Evolutionary conservation across 2,329 filamentous ascomycete genomes (phyloP).

Genomic region (Cladorrhinum sp.): DNA sequence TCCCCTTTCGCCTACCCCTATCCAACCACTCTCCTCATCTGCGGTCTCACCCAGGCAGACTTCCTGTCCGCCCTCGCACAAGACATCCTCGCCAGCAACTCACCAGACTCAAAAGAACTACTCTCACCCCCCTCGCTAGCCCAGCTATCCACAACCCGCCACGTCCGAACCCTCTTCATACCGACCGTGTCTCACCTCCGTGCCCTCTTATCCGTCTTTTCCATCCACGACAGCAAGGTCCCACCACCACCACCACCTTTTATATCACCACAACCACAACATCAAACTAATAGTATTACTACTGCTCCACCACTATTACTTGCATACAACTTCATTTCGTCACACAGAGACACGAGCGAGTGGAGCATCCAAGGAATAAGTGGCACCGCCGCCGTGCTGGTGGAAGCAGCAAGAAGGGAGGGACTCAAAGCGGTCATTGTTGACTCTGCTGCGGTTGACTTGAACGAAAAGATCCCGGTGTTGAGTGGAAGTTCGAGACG

Average conservation of each 20-base stretch:
- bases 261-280: not conserved
- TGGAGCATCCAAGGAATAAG: slow-evolving; percentile 74
- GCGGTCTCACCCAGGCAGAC: slow-evolving; percentile 54
- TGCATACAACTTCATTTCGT: slow-evolving; percentile 61
- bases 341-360: slow-evolving; percentile 67
- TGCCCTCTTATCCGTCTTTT: slow-evolving; percentile 65
- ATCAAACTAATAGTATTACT: too few relatives aligned
- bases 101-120: slow-evolving; percentile 35
- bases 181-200: slow-evolving; percentile 75
- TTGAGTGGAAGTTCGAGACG: slow-evolving; percentile 55
- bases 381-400: slow-evolving; percentile 57
- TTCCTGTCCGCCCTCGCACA: slow-evolving; percentile 62
- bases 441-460: slow-evolving; percentile 38
- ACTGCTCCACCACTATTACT: slow-evolving; percentile 53
- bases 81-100: slow-evolving; percentile 45
- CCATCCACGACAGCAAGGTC: slow-evolving; percentile 36
- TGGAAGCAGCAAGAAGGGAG: slow-evolving; percentile 56
- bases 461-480: slow-evolving; percentile 56
- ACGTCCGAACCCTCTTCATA: slow-evolving; percentile 68
- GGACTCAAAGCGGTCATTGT: slow-evolving; percentile 45
- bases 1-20: slow-evolving; percentile 43
- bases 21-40: slow-evolving; percentile 68
- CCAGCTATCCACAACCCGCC: slow-evolving; percentile 64
- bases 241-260: slow-evolving; percentile 26
- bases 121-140: slow-evolving; percentile 61